Conservation (phyloP, 495 filamentous ascomycete genomes). For the Hapsidospora chrysogenum region DNA sequence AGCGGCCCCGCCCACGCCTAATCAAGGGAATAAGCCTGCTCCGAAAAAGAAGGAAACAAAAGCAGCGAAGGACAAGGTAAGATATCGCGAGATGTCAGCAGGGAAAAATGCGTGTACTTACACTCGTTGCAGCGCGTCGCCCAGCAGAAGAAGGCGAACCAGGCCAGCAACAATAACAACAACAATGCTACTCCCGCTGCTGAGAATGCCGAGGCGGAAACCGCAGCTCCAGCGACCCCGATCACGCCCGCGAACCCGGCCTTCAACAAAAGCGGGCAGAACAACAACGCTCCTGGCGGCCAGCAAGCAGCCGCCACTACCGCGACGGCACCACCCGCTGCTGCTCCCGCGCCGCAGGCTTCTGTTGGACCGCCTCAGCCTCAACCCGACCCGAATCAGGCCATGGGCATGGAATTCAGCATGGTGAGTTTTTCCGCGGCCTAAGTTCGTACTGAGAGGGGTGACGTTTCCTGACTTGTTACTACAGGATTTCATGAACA, state of each 20-base stretch:
- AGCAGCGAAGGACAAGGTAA: conserved; percentile 59
- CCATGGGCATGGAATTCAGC: conserved; percentile 12
- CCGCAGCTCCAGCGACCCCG: conserved; percentile 68
- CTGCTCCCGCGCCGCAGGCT: conserved; percentile 2
- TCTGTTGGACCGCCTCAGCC: conserved; percentile 16
- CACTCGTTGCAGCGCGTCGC: conserved; percentile 32
- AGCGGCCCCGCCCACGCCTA: conserved; percentile 77
- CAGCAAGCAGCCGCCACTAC: conserved; percentile 21
- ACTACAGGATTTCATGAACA: conserved; percentile 37
- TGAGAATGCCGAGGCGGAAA: conserved; percentile 55
- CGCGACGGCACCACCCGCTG: not conserved
- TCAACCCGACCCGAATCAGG: conserved; percentile 23
- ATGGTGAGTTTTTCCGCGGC: too few relatives aligned
- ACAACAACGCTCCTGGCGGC: conserved; percentile 26
- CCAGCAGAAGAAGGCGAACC: conserved; percentile 52
- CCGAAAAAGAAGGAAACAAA: conserved; percentile 77
- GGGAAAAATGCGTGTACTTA: too few relatives aligned
- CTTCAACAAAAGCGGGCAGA: conserved; percentile 40
- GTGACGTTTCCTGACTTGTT: too few relatives aligned
- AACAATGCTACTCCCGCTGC: conserved; percentile 61
- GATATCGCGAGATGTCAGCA: too few relatives aligned
- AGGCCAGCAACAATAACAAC: conserved; percentile 34
- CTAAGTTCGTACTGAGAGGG: too few relatives aligned
- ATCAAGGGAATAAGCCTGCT: conserved; percentile 56
- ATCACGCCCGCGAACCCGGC: conserved; percentile 69